Evolutionary conservation across 2,329 filamentous ascomycete genomes (phyloP).

Genomic region (Cladosporium oxysporum): DNA sequence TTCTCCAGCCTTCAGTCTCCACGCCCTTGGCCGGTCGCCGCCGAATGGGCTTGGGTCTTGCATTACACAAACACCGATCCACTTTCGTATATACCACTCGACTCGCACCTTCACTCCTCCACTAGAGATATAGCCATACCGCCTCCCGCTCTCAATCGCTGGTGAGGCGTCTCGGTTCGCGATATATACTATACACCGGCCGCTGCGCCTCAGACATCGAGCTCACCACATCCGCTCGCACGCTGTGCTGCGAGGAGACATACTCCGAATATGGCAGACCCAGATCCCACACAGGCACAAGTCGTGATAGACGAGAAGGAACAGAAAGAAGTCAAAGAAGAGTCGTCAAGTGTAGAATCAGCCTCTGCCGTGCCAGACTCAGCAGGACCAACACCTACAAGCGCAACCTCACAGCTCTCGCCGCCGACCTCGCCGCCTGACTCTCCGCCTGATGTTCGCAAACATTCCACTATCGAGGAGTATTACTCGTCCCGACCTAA

Average conservation of each 20-base stretch:
- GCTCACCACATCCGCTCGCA: not conserved
- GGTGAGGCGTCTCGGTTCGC: not conserved
- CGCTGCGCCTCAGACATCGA: not conserved
- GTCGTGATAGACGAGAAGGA: conserved; percentile 23
- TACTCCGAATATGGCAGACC: conserved; percentile 11
- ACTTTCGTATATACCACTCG: not conserved
- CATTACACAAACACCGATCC: not conserved
- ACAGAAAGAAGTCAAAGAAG: not conserved
- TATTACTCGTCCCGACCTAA: conserved; percentile 33
- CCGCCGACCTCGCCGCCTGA: conserved; percentile 31
- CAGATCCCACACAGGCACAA: conserved; percentile 13
- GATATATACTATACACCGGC: not conserved
- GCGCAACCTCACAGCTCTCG: conserved; percentile 25
- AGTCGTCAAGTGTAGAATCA: not conserved
- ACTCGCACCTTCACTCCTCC: not conserved
- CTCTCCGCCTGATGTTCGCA: conserved; percentile 23
- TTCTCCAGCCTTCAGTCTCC: not conserved
- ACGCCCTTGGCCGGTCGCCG: not conserved
- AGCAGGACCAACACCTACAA: conserved; percentile 12
- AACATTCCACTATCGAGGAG: conserved; percentile 26
- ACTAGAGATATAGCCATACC: not conserved
- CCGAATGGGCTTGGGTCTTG: conserved; percentile 1
- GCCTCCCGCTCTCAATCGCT: not conserved
- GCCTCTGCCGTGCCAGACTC: not conserved
- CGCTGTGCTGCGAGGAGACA: not conserved